Percentiles rank a stretch among this genome's conserved stretches.
Conservation (phyloP, 2,329 filamentous ascomycete genomes). For the Pyrenophora tritici-repentis region DNA sequence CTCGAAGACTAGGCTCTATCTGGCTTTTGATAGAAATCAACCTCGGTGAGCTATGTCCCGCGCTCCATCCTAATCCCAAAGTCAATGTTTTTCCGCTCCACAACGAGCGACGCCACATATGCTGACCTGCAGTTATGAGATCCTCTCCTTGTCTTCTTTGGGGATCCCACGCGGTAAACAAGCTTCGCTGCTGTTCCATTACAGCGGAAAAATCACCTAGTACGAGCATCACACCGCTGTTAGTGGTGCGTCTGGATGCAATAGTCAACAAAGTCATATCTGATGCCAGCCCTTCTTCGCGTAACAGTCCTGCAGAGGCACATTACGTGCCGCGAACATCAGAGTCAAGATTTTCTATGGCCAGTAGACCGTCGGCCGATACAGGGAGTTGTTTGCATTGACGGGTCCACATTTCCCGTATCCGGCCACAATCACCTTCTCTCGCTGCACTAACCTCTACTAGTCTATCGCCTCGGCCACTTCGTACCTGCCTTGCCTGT, state of each 20-base stretch:
- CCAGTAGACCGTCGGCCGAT: not conserved
- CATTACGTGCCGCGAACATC: not conserved
- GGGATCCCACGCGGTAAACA: slow-evolving; percentile 24
- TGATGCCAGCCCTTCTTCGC: not conserved
- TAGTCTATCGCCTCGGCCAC: no score
- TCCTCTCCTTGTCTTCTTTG: slow-evolving; percentile 13
- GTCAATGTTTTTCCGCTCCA: slow-evolving; percentile 12
- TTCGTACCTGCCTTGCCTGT: no score
- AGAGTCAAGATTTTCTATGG: not conserved
- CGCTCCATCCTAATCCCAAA: slow-evolving; percentile 11
- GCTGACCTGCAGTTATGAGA: slow-evolving; percentile 31
- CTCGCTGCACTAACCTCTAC: no score
- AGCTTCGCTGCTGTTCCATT: slow-evolving; percentile 18
- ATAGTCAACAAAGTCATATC: not conserved
- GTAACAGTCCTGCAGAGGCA: no score
- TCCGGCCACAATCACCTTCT: no score
- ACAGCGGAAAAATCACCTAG: slow-evolving; percentile 10
- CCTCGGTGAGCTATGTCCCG: slow-evolving; percentile 8
- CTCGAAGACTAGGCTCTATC: slow-evolving; percentile 10
- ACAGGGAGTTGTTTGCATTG: not conserved
- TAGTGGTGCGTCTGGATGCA: not conserved
- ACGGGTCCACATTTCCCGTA: not conserved
- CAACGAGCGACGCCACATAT: slow-evolving; percentile 21
- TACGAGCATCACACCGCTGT: slow-evolving; percentile 20
- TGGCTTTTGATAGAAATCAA: slow-evolving; percentile 21